Evolutionary conservation across 2,329 filamentous ascomycete genomes (phyloP), one percentile per base, ranked within the genome.

Genomic region (Nemania diffusa): DNA sequence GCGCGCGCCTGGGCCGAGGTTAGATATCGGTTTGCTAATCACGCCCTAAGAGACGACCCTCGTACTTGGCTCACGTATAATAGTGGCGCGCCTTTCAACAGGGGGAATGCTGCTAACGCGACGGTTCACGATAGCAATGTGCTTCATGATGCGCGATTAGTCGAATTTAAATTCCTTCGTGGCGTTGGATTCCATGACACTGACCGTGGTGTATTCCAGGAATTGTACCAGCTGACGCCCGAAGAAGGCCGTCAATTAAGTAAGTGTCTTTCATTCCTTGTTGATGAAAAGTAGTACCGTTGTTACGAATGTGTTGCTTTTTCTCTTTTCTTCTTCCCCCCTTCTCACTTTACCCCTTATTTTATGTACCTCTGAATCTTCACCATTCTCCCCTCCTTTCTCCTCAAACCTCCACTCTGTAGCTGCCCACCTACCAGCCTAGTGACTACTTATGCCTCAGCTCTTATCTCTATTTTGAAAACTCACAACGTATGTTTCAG

Each of bases 111-210:
- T 1, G 66, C 66, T 1, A 71, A 71, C 17, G 3, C 3, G 1
- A 24, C 60, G 0, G 29, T 71, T 11, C 69, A 69, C 55, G 37
- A 68, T 7, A 58, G 51, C 8, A 62, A 63, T 9, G 13, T 70
- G 5, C 26, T 55, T 2, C 29, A 56, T 0, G 62, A 70, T 22
- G 13, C 55, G 0, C 22, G 11, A 5, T 26, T 70, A n/a, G 55
- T 61, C 4, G 62, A 66, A 17, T 61, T 65, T 15, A 17, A n/a
- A 15, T 15, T 7, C 7, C 9, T 56, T 2, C 27, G 22, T 1
- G 24, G 26, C 15, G 32, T 24, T 0, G 65, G 65, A 0, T 68
- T 44, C 27, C 13, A 2, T 1, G 5, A 40, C 11, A 5, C 11
- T 2, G 68, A 70, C 20, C 62, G 61, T 1, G 8, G 0, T 0